Evolutionary conservation across 371 early-diverging fungal genomes (phyloP), one percentile per base, ranked within the genome.

Genomic region (Mucor indicus): DNA sequence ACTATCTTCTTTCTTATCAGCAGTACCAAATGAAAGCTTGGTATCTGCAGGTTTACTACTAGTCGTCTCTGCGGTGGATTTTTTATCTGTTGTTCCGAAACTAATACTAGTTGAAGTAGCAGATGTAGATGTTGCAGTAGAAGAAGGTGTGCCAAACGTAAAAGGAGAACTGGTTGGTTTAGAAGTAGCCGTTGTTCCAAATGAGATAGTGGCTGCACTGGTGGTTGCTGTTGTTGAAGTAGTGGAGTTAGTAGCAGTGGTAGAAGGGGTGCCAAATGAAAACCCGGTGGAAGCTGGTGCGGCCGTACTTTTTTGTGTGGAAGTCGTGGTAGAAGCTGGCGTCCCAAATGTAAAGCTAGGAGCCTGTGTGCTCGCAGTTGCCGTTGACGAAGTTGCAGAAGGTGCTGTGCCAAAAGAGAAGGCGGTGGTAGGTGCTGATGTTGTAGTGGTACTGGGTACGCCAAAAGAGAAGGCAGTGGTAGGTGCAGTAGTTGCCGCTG

Each of bases 1-100:
- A 8, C 24, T 38, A 10, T 53, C 48, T 6, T 54, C 42, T 36
- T 54, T 54, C 11, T 48, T 50, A 32, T 22, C 47, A 12, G 29
- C 38, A 15, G 23, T 38, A 29, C 57, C 48, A 36, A 55, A 60
- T 25, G 57, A 22, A 44, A 57, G 43, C 2, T 32, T 50, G 5
- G 62, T 52, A 1, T 38, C 50, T 12, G 64, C 23, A 21, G 55
- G 5, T n/a, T n/a, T n/a, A n/a, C n/a, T n/a, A n/a, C n/a, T n/a
- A n/a, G n/a, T n/a, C n/a, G n/a, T n/a, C n/a, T n/a, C n/a, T n/a
- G n/a, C n/a, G n/a, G n/a, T n/a, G n/a, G n/a, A n/a, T n/a, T n/a
- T n/a, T n/a, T n/a, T n/a, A n/a, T n/a, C n/a, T n/a, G n/a, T n/a
- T n/a, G n/a, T n/a, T n/a, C n/a, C n/a, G n/a, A n/a, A n/a, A 10